Percentiles rank a stretch among this genome's conserved stretches.
Evolutionary conservation across 2,329 filamentous ascomycete genomes (phyloP).

Genomic region (Nigrospora oryzae): DNA sequence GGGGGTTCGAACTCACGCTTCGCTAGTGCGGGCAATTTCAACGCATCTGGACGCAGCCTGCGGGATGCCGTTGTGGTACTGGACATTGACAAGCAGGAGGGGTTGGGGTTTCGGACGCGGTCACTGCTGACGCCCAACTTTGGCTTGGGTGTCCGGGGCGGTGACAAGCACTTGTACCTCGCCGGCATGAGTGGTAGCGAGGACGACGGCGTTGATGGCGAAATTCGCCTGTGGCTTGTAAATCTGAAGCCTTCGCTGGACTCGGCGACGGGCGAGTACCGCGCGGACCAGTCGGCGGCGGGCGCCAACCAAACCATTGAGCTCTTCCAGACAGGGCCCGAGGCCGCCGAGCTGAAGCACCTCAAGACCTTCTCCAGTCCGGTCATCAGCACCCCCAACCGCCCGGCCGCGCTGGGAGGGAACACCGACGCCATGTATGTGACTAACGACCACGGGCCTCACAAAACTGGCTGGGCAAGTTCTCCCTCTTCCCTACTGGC

Average conservation of each 20-base stretch:
- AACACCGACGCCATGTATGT: constrained; percentile 13
- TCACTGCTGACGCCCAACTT: constrained; percentile 13
- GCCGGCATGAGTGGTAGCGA: constrained; percentile 21
- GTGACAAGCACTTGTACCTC: constrained; percentile 20
- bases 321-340: constrained; percentile 7
- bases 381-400: constrained; percentile 15
- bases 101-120: constrained; percentile 10
- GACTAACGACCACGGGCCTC: constrained; percentile 14
- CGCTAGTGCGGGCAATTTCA: constrained; percentile 6
- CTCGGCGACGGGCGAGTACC: constrained; percentile 7
- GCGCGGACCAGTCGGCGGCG: constrained; percentile 5
- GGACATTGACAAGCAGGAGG: constrained; percentile 20
- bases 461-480: constrained; percentile 11
- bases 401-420: constrained; percentile 9
- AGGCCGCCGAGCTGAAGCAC: constrained; percentile 11
- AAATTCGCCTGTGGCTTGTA: constrained; percentile 13
- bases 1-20: too few species aligned
- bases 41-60: constrained; percentile 17
- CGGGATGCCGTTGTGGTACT: constrained; percentile 21
- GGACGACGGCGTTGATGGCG: constrained; percentile 1
- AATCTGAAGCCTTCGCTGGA: constrained; percentile 18
- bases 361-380: constrained; percentile 11
- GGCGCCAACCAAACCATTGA: constrained; percentile 11
- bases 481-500: background rate
- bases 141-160: constrained; percentile 17